Base-by-base conservation (phyloP, 1,139 yeast species). In the Candida tetrigidarum region DNA sequence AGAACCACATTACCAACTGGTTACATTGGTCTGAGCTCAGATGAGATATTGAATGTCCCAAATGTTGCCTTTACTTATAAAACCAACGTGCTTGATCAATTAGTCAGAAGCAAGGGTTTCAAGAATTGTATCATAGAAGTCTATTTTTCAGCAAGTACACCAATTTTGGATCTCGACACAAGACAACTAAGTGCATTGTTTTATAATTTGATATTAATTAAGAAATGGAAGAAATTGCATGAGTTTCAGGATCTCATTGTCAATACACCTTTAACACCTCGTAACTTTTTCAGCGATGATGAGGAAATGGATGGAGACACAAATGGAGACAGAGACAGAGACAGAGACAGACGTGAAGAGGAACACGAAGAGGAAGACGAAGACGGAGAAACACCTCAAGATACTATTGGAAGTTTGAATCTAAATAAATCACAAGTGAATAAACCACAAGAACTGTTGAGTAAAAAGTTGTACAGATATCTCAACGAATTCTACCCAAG, bases 31-130 rank as follows among this genome's bases (percentile, higher is more conserved):
- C 56, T 53, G 30, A 44, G 47, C 10, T 47, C 59, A 10, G 60
- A 66, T 46, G 84, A 83, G 54, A 56, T 83, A 5, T 55, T 81
- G 20, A 78, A 71, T 39, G 57, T 81, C 3, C 87, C 88, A 1
- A 80, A 73, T 53, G 63, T 74, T 45, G 74, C 81, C 28, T 52
- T 79, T 26, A 80, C 81, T 14, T 72, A 80, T 45, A 80, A 80
- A 52, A 76, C 88, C 0, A 84, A 84, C 50, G 48, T 78, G 12
- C 63, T 76, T 9, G 68, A 72, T 59, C 58, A 63, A 55, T 44
- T 74, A 47, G 62, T 69, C 41, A 52, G 60, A 51, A 66, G 72
- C 1, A 54, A 60, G 48, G 69, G 74, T 4, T 72, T 75, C 54
- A 58, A 66, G 50, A 59, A 68, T 51, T 68, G 73, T 47, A 66